Conservation (phyloP, 2,329 filamentous ascomycete genomes). For the Xylariaceae sp. region DNA sequence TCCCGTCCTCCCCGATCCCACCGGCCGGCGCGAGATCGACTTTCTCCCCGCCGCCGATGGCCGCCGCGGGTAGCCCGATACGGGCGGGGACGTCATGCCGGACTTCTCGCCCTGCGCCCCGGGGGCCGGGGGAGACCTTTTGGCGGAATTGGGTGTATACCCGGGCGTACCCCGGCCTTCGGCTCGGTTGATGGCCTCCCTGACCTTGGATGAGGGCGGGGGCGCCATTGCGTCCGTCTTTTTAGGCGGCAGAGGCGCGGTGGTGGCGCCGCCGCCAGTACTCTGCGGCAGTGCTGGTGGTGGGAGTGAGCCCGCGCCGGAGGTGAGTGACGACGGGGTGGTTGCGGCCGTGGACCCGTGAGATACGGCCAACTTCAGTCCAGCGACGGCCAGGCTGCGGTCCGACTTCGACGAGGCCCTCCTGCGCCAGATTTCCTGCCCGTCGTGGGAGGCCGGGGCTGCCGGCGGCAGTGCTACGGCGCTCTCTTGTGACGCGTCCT, state of each 20-base stretch:
- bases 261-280: conserved; percentile 5
- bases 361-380: conserved; percentile 40
- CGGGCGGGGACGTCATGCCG: no score
- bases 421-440: conserved; percentile 39
- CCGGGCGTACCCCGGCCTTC: no score
- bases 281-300: conserved; percentile 16
- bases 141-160: no score
- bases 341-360: conserved; percentile 39
- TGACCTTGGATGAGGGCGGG: no score
- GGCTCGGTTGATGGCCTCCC: no score
- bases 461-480: conserved; percentile 10
- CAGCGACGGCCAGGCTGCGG: conserved; percentile 36
- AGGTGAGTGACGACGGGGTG: conserved; percentile 8
- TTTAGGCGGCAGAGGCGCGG: conserved; percentile 7
- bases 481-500: conserved; percentile 11
- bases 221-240: conserved; percentile 1
- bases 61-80: background rate
- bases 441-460: conserved; percentile 18
- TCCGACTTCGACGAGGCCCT: conserved; percentile 42
- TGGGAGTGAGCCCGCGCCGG: conserved; percentile 11
- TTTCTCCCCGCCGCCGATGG: conserved; percentile 9
- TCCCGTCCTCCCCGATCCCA: no score
- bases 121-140: no score
- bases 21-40: conserved; percentile 13
- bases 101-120: no score